Base-by-base conservation (phyloP, 2,329 filamentous ascomycete species). In the Neophaeococcomyces aloes region DNA sequence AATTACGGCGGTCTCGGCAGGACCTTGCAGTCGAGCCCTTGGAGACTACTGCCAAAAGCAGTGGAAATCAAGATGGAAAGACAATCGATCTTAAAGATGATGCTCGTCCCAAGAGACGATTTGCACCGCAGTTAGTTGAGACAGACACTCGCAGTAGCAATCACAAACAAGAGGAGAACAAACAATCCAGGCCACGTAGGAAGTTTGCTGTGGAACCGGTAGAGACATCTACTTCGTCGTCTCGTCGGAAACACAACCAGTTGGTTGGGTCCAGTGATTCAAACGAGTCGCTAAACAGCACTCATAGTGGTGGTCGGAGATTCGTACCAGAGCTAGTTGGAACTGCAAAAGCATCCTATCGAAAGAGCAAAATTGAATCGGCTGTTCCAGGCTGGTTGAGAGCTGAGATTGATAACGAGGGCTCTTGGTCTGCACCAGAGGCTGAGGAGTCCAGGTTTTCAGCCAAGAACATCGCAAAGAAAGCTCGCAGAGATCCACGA, bases 301-400 rank as follows among this genome's bases (percentile, higher is more conserved):
- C 38, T 35, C 50, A 42, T 19, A 45, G 47, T 29, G 48, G 48
- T 35, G 49, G 53, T 3, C 66, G 70, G 32, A 73, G 64, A 47
- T 94, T 93, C 60, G 74, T 80, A 23, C 86, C 86, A 10, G 81
- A 89, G 56, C 69, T 94, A 44, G 80, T 94, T 49, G 86, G 89
- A 62, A 88, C 84, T 2, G 82, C 82, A 3, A 77, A 79, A 54
- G 74, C 86, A 42, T 78, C 79, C 27, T 77, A 82, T 50, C 78
- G 78, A 56, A 74, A 74, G 13, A 78, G 86, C 54, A 21, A 13
- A 15, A 25, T 42, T 13, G 31, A 19, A 6, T 35, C 39, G 2
- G 62, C 71, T 1, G 72, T 71, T 4, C 78, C 79, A 15, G 75
- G 79, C 23, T 76, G 79, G 17, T 71, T 70, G 42, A 77, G 75